Evolutionary conservation across 495 filamentous ascomycete species (phyloP).

Genomic region (Polyplosphaeria fusca): DNA sequence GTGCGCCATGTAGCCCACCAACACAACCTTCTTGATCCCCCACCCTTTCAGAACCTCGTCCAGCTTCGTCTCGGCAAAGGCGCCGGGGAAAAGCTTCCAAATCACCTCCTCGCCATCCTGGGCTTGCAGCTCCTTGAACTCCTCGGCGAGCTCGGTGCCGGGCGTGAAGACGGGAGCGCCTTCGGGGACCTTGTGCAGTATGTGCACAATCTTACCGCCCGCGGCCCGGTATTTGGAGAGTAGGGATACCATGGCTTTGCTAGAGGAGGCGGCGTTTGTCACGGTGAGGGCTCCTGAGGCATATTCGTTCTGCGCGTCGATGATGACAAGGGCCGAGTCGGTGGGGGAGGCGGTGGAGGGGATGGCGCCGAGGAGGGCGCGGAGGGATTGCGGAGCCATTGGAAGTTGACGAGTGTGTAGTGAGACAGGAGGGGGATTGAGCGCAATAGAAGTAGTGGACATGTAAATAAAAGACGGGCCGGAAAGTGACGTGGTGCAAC

Average conservation of each 20-base stretch:
- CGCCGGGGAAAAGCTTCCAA: constrained; percentile 47
- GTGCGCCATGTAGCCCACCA: constrained; percentile 59
- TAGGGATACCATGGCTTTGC: constrained; percentile 49
- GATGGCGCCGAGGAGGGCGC: constrained; percentile 47
- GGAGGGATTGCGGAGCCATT: constrained; percentile 49
- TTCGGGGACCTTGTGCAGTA: constrained; percentile 52
- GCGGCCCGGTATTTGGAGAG: constrained; percentile 52
- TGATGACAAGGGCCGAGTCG: constrained; percentile 58
- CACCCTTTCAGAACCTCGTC: constrained; percentile 38
- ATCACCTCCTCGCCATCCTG: constrained; percentile 36
- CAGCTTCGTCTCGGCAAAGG: constrained; percentile 50
- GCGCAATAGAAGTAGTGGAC: no score
- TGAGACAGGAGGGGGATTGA: no score
- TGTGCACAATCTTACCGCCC: constrained; percentile 54
- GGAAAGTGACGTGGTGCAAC: no score
- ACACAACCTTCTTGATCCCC: constrained; percentile 49
- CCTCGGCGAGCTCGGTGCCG: constrained; percentile 49
- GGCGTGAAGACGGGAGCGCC: constrained; percentile 63
- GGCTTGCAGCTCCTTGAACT: constrained; percentile 52
- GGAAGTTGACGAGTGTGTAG: no score
- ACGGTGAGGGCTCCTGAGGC: constrained; percentile 51
- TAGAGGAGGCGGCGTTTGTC: constrained; percentile 46
- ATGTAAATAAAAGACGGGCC: no score
- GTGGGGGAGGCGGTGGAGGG: constrained; percentile 49
- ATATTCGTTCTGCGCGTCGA: constrained; percentile 66